Percentiles rank a stretch among this genome's conserved stretches.
phyloP scores from a whole-genome alignment of 208 protist species.

The Acanthamoeba sp. region DNA sequence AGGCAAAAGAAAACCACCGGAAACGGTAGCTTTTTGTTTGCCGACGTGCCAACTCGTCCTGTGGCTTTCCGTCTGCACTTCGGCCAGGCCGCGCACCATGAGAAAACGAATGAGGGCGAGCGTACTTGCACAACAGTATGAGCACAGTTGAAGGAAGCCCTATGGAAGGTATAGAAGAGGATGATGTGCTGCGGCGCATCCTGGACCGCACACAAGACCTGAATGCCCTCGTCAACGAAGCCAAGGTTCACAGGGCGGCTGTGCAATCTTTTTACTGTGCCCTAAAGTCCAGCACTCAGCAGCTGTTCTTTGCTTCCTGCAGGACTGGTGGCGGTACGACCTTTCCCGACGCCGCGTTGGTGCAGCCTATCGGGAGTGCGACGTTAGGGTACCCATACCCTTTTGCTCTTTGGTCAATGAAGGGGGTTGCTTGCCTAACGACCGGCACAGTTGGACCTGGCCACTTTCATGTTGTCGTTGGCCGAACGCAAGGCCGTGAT shows the following conservation, averaged over 20 bases:
- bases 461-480: not conserved
- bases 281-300: too few species aligned
- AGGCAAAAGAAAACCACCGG: not conserved
- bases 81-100: too few species aligned
- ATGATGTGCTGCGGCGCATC: not conserved
- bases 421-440: too few species aligned
- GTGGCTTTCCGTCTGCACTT: too few species aligned
- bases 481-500: conserved; percentile 3
- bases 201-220: not conserved
- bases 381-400: not conserved
- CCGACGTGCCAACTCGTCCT: too few species aligned
- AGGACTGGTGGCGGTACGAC: conserved; percentile 18
- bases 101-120: too few species aligned
- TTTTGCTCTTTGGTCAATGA: not conserved
- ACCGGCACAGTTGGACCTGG: conserved; percentile 15
- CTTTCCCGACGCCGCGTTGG: not conserved
- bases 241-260: conserved; percentile 4
- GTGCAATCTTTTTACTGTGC: not conserved
- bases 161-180: not conserved
- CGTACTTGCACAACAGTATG: too few species aligned
- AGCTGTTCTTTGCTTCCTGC: not conserved
- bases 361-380: not conserved
- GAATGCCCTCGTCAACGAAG: not conserved
- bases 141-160: too few species aligned
- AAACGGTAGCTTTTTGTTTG: too few species aligned